phyloP scores from a whole-genome alignment of 805 yeast genomes.

The Myxozyma sirexii region DNA sequence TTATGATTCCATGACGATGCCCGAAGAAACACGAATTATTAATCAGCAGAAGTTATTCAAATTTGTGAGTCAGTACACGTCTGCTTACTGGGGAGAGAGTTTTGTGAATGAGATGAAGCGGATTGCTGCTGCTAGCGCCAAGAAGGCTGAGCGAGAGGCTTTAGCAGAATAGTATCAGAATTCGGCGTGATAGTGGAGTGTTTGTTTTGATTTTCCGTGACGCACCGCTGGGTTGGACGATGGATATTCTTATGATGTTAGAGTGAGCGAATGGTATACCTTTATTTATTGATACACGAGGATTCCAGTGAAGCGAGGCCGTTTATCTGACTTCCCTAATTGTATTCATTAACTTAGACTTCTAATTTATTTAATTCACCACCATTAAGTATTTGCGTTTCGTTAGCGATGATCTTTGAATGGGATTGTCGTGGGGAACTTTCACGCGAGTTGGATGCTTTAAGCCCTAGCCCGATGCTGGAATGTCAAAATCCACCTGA shows the following conservation, averaged over 20 bases:
- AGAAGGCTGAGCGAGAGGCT: slow-evolving; percentile 12
- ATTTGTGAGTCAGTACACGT: slow-evolving; percentile 90
- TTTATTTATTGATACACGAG: too few relatives aligned
- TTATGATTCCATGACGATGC: slow-evolving; percentile 81
- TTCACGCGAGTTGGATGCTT: neutral
- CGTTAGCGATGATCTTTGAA: too few relatives aligned
- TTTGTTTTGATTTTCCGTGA: neutral
- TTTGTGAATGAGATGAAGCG: slow-evolving; percentile 78
- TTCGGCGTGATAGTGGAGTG: neutral
- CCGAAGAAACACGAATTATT: slow-evolving; percentile 73
- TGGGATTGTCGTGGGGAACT: too few relatives aligned
- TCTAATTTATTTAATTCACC: too few relatives aligned
- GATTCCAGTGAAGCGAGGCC: too few relatives aligned
- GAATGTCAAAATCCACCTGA: neutral
- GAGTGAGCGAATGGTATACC: too few relatives aligned
- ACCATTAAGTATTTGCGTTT: too few relatives aligned
- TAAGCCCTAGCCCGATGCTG: neutral
- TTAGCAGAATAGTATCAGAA: neutral
- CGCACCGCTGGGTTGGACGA: neutral
- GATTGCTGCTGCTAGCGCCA: slow-evolving; percentile 23
- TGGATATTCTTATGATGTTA: too few relatives aligned
- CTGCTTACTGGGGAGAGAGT: slow-evolving; percentile 95
- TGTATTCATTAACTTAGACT: too few relatives aligned
- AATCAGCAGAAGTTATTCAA: slow-evolving; percentile 83
- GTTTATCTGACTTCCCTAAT: too few relatives aligned